phyloP scores from a whole-genome alignment of 371 early-diverging fungal genomes.

The Actinomucor elegans region DNA sequence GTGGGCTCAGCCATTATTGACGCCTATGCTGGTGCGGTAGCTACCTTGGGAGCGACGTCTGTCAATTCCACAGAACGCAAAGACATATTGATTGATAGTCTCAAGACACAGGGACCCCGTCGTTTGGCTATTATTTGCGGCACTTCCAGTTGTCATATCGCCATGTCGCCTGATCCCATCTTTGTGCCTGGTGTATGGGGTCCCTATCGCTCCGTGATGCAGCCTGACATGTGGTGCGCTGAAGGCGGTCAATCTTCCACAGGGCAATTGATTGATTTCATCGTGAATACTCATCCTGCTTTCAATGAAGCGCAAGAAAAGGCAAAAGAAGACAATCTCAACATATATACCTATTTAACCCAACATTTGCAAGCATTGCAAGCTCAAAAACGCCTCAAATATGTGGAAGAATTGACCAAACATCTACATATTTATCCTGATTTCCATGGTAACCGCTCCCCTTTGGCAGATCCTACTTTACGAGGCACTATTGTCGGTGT shows the following conservation, averaged over 20 bases:
- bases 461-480: conserved; percentile 66
- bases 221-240: conserved; percentile 60
- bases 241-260: conserved; percentile 80
- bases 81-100: conserved; percentile 15
- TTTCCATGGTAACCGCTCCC: conserved; percentile 78
- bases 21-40: conserved; percentile 74
- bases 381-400: conserved; percentile 16
- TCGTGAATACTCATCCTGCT: conserved; percentile 61
- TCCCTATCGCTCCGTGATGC: conserved; percentile 67
- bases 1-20: conserved; percentile 77
- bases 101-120: conserved; percentile 37
- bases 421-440: conserved; percentile 73
- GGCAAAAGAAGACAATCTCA: conserved; percentile 18
- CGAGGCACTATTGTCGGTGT: conserved; percentile 66
- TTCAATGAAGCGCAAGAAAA: conserved; percentile 31
- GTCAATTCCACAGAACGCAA: conserved; percentile 18
- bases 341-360: conserved; percentile 55
- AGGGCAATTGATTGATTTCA: conserved; percentile 68
- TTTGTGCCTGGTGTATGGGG: conserved; percentile 66
- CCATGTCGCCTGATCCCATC: conserved; percentile 53
- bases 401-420: conserved; percentile 47
- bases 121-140: conserved; percentile 75
- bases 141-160: conserved; percentile 73
- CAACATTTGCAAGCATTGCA: conserved; percentile 35
- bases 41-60: conserved; percentile 51